phyloP scores from a whole-genome alignment of 2,329 filamentous ascomycete species.

The Juglanconis oblonga region DNA sequence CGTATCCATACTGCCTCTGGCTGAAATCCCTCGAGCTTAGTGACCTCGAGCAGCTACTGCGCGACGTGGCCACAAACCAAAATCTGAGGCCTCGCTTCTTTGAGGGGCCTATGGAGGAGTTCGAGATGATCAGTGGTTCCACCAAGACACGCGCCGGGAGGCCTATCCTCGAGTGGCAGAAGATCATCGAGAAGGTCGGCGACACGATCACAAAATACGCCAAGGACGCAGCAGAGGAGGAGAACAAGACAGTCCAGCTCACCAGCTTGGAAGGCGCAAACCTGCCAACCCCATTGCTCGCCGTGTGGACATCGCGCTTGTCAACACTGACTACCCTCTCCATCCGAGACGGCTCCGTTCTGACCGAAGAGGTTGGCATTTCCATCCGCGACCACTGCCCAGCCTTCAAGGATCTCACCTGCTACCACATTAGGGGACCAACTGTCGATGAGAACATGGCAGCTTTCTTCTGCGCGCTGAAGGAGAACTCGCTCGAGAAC shows the following conservation, averaged over 20 bases:
- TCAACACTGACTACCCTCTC: slow-evolving; percentile 56
- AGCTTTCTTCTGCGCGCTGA: slow-evolving; percentile 54
- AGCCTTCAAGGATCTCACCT: slow-evolving; percentile 57
- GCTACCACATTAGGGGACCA: slow-evolving; percentile 43
- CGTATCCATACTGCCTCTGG: slow-evolving; percentile 68
- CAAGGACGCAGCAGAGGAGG: slow-evolving; percentile 32
- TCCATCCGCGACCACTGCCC: slow-evolving; percentile 58
- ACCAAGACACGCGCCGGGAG: slow-evolving; percentile 23
- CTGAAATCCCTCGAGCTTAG: slow-evolving; percentile 62
- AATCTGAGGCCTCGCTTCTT: slow-evolving; percentile 36
- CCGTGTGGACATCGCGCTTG: slow-evolving; percentile 57
- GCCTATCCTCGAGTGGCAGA: slow-evolving; percentile 30
- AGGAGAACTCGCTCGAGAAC: slow-evolving; percentile 52
- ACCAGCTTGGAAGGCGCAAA: slow-evolving; percentile 54
- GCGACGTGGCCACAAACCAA: slow-evolving; percentile 40
- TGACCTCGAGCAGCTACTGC: slow-evolving; percentile 57
- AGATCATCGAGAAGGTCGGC: slow-evolving; percentile 47
- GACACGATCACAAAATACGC: slow-evolving; percentile 54
- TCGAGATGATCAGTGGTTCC: slow-evolving; percentile 25
- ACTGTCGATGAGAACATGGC: slow-evolving; percentile 58
- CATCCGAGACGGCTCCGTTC: slow-evolving; percentile 58
- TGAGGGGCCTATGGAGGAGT: slow-evolving; percentile 34
- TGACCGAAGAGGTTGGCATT: slow-evolving; percentile 51
- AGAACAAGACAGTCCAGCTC: slow-evolving; percentile 48
- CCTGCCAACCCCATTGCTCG: slow-evolving; percentile 49